These are phyloP conservation scores for Coemansia sp. DNA, from an alignment of 192 early-diverging fungal genomes.

Conservation along the genomic window DNA sequence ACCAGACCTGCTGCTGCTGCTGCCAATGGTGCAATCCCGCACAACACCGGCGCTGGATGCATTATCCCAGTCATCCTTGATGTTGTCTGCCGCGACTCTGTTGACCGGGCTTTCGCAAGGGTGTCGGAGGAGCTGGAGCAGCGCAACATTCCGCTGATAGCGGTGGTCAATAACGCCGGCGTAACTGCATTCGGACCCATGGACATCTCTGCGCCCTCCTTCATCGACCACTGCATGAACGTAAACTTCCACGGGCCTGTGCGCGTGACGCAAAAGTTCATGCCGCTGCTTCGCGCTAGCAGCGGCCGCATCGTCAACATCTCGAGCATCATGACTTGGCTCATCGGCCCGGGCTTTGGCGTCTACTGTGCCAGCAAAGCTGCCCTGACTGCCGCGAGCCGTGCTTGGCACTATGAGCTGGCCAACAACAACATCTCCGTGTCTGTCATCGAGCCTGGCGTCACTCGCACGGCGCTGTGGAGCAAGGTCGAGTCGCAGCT, in stretches of 20 bases:
- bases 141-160: constrained; percentile 48
- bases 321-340: constrained; percentile 57
- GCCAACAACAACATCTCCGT: constrained; percentile 47
- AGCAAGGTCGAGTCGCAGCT: constrained; percentile 55
- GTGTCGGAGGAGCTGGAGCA: constrained; percentile 37
- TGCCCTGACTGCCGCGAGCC: constrained; percentile 50
- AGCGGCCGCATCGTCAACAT: constrained; percentile 57
- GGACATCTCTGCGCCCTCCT: constrained; percentile 43
- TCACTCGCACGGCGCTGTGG: constrained; percentile 54
- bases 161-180: constrained; percentile 57
- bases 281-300: constrained; percentile 52
- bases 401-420: constrained; percentile 53
- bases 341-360: constrained; percentile 57
- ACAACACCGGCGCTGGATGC: constrained; percentile 9
- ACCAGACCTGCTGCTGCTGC: no score
- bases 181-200: constrained; percentile 53
- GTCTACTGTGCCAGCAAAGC: constrained; percentile 60
- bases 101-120: constrained; percentile 34
- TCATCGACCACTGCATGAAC: constrained; percentile 43
- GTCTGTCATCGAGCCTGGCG: constrained; percentile 52
- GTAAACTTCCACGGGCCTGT: constrained; percentile 59
- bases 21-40: neutral
- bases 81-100: constrained; percentile 38
- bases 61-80: constrained; percentile 55
- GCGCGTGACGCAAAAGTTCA: constrained; percentile 50